Base-by-base conservation (phyloP, 1,284 basidiomycete species). In the Trametes versicolor region DNA sequence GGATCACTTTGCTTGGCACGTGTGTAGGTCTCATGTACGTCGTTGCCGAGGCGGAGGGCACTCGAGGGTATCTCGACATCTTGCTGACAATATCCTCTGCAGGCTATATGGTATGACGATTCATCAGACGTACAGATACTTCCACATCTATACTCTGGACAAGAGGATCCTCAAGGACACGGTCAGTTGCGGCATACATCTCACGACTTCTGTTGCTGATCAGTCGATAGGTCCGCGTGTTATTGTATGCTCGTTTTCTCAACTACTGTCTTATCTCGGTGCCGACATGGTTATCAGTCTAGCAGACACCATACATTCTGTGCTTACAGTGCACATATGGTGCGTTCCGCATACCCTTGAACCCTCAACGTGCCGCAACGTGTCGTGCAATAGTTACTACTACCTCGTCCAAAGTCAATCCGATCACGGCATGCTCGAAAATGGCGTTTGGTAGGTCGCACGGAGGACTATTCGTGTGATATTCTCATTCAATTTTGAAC, bases 21-120 rank as follows among this genome's bases (percentile, higher is more conserved):
- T 53, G 34, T 25, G 34, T 53, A 25, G 52, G 52, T n/a, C 52
- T 53, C 34, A 53, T 39, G 52, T 53, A 53, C 52, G 52, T 53
- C 34, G 10, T 37, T 21, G 52, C 37, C 10, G 15, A 13, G 13
- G 15, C 37, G 37, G 8, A 3, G 37, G 15, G 10, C n/a, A n/a
- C n/a, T n/a, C n/a, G n/a, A n/a, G n/a, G n/a, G n/a, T n/a, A n/a
- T 39, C 37, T 17, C 37, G 37, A 39, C 4, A 32, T 8, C 4
- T 32, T 32, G 37, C 37, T 39, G 37, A 39, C 4, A 39, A 13
- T 12, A 17, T 39, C 15, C 37, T 12, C 23, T 32, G 6, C 15
- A 53, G 52, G n/a, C 15, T 53, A 23, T 53, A 37, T 36, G 52
- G 52, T 12, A 37, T 53, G 34, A 25, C n/a, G 8, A 27, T 53